A percentile compares a stretch with the other conserved stretches of the same genome.
Evolutionary conservation across 2,329 filamentous ascomycete genomes (phyloP).

Genomic region (Aspergillaceae sp.): DNA sequence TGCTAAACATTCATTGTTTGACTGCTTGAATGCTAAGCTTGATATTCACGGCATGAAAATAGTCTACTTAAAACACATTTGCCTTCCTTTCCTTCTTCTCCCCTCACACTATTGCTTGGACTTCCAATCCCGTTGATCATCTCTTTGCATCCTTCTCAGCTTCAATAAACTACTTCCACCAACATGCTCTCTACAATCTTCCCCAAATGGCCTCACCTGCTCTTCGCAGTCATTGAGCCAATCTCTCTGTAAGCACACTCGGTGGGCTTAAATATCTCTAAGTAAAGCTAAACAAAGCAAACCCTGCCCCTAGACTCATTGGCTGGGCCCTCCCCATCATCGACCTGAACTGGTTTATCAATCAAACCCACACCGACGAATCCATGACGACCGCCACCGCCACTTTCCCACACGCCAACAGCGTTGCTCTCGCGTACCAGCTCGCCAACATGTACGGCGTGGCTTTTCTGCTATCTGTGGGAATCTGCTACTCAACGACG

Average conservation of each 20-base stretch:
- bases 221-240: conserved; percentile 62
- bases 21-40: too few species aligned
- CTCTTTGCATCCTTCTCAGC: too few species aligned
- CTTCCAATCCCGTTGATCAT: too few species aligned
- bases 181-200: conserved; percentile 40
- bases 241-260: conserved; percentile 51
- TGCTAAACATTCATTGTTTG: too few species aligned
- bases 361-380: conserved; percentile 48
- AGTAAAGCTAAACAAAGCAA: conserved; percentile 5
- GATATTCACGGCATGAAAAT: too few species aligned
- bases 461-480: conserved; percentile 55
- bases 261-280: background rate
- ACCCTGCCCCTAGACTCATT: conserved; percentile 40
- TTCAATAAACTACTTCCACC: background rate
- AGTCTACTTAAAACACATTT: background rate
- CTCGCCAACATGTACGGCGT: conserved; percentile 63
- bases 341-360: conserved; percentile 55
- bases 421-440: conserved; percentile 55
- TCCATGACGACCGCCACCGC: conserved; percentile 16
- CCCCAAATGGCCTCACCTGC: conserved; percentile 53
- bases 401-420: conserved; percentile 24
- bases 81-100: background rate
- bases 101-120: too few species aligned
- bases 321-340: conserved; percentile 52
- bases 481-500: conserved; percentile 54